Evolutionary conservation across 768 basidiomycete species (phyloP).

Genomic region (Auriculariales sp.): DNA sequence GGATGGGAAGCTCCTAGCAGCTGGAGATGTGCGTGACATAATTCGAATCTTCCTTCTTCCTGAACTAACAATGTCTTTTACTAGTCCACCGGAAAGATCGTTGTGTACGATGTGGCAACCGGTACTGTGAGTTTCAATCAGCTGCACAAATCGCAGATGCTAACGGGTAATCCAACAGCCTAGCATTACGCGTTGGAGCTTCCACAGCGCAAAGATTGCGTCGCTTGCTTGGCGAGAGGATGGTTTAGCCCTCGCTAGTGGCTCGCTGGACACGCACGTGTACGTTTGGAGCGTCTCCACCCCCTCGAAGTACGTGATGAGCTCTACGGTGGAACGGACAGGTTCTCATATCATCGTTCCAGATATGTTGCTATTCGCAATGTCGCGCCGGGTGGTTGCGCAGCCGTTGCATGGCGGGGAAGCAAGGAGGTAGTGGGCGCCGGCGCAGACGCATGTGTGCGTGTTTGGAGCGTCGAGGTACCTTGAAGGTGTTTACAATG

Average conservation of each 20-base stretch:
- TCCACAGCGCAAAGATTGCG: constrained; percentile 71
- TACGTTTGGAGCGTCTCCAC: constrained; percentile 66
- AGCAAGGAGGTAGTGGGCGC: constrained; percentile 44
- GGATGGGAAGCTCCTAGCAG: constrained; percentile 58
- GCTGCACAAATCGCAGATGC: not conserved
- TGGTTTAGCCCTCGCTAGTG: constrained; percentile 67
- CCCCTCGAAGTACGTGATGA: constrained; percentile 17
- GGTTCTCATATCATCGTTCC: constrained; percentile 23
- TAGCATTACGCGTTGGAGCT: constrained; percentile 68
- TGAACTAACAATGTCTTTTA: not conserved
- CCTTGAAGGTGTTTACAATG: no score
- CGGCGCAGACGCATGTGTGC: constrained; percentile 72
- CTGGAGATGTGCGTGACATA: constrained; percentile 65
- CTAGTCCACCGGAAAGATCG: constrained; percentile 73
- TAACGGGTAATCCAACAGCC: constrained; percentile 22
- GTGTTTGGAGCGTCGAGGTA: constrained; percentile 37
- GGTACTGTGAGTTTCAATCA: constrained; percentile 31
- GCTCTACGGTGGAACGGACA: not conserved
- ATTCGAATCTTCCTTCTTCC: not conserved
- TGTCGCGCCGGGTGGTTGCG: constrained; percentile 74
- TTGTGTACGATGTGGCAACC: constrained; percentile 57
- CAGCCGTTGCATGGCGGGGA: constrained; percentile 57
- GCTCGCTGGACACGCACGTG: constrained; percentile 84
- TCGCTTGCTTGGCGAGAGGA: constrained; percentile 65
- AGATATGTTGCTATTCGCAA: constrained; percentile 75